Evolutionary conservation across 2,329 filamentous ascomycete species (phyloP), one percentile per base, ranked within the genome.

Genomic region (Aspergillus fructus): DNA sequence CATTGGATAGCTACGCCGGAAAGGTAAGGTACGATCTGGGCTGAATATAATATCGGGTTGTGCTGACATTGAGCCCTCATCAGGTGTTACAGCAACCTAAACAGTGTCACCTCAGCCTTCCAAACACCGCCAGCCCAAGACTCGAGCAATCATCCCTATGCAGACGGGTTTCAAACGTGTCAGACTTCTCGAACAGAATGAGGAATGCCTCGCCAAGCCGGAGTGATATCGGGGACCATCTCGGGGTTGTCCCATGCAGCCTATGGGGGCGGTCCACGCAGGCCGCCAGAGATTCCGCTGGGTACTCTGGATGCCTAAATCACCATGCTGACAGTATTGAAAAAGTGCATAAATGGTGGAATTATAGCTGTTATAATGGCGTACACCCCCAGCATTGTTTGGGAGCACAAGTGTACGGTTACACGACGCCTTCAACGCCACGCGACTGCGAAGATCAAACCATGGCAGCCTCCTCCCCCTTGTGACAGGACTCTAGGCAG

Each of bases 201-300:
- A 49, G 15, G n/a, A 42, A 23, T 27, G 11, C 23, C 39, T n/a
- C 24, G 43, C 49, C 45, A 57, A 53, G 49, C 43, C 41, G 21
- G 27, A 30, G 19, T 39, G 33, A 23, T n/a, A n/a, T 53, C 56
- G 51, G 56, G 56, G 56, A 58, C 56, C 56, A 58, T 54, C 34
- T 57, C 48, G 34, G 48, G 48, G 19, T 49, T 12, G 46, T 30
- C 37, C 23, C 17, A 3, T 37, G 23, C 48, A 21, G 19, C 33
- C 21, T 9, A 24, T n/a, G 33, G 23, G 24, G 4, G 27, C 17
- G 21, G 21, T 13, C 30, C 17, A 19, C n/a, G 27, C 46, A 47
- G n/a, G 17, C 15, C 6, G 43, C n/a, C 27, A 15, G 23, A 15
- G 4, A 46, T 30, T 24, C 5, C 5, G 5, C 15, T 34, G 17